Conservation (phyloP, 345 rosid genomes). For the Nasturtium officinale region DNA sequence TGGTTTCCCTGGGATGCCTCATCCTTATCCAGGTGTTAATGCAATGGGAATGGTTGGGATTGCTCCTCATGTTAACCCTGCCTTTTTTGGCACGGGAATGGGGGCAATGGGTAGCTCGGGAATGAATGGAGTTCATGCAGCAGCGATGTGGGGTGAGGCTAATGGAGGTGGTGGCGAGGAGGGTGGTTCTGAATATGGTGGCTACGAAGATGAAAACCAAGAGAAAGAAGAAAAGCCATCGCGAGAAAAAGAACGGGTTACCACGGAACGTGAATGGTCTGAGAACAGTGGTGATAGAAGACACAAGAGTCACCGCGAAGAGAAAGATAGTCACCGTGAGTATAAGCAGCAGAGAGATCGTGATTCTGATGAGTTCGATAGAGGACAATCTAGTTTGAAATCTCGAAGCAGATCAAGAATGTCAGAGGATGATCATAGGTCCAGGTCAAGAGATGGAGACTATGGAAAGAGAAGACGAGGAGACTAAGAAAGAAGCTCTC, state of each 20-base stretch:
- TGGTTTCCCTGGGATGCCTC: constrained; percentile 77
- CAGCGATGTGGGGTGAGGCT: constrained; percentile 71
- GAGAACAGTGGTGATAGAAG: constrained; percentile 68
- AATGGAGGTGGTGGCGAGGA: constrained; percentile 86
- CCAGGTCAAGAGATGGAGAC: constrained; percentile 75
- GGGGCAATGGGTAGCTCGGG: constrained; percentile 71
- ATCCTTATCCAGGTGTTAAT: constrained; percentile 72
- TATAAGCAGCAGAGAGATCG: constrained; percentile 67
- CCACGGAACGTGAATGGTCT: constrained; percentile 73
- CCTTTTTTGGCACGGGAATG: constrained; percentile 75
- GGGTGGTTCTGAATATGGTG: constrained; percentile 79
- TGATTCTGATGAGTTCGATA: constrained; percentile 66
- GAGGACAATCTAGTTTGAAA: constrained; percentile 73
- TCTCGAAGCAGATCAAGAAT: constrained; percentile 69
- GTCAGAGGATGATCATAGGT: constrained; percentile 67
- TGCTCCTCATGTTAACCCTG: constrained; percentile 92
- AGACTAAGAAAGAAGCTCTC: constrained; percentile 34
- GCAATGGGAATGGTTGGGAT: constrained; percentile 81
- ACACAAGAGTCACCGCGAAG: constrained; percentile 67
- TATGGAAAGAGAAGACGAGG: constrained; percentile 75
- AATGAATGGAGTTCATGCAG: constrained; percentile 67
- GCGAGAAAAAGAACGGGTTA: constrained; percentile 62
- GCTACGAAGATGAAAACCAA: constrained; percentile 72
- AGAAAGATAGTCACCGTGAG: constrained; percentile 64
- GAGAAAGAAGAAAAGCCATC: constrained; percentile 68